Evolutionary conservation across 345 rosid genomes (phyloP), one percentile per base, ranked within the genome.

Genomic region (Triadica sebifera): DNA sequence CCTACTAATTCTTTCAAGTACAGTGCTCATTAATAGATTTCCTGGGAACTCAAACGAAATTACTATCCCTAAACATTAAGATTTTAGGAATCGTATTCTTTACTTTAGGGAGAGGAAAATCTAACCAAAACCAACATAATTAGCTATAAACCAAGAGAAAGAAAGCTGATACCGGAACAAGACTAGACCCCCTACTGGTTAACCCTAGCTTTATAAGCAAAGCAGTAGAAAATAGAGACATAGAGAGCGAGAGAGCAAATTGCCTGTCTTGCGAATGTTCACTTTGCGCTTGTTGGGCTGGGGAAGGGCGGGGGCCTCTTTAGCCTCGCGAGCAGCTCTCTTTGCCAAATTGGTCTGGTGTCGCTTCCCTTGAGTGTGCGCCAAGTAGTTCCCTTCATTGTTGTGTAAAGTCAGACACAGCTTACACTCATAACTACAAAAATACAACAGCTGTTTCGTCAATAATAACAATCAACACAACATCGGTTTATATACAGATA

Each of bases 301-400:
- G 0, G 99, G 97, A 79, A 89, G 93, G 55, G 96, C 87, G 0
- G 98, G 96, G 46, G 96, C 83, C 1, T 94, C 99, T 75, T 88
- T 89, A 0, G 98, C 98, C 87, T 95, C 99, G 2, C 99, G 93
- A 5, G 98, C 94, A 58, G 98, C 99, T 84, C 99, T 75, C 90
- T 93, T 93, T 15, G 97, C 97, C 85, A 95, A 87, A 74, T 95
- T 95, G 65, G 99, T 95, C 80, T 96, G 97, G 74, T 92, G 98
- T 62, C 99, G 89, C 84, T 95, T 93, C 83, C 97, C 99, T 68
- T 93, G 98, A 22, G 98, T 93, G 78, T 95, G 96, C 2, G 98
- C 99, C 92, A 93, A 83, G 81, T 93, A 95, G 83, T 94, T 94
- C n/a, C 99, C 99, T 87, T 96, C 99, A 70, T 96, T 96, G 90